phyloP scores from a whole-genome alignment of 345 rosid species.

The Nasturtium officinale region DNA sequence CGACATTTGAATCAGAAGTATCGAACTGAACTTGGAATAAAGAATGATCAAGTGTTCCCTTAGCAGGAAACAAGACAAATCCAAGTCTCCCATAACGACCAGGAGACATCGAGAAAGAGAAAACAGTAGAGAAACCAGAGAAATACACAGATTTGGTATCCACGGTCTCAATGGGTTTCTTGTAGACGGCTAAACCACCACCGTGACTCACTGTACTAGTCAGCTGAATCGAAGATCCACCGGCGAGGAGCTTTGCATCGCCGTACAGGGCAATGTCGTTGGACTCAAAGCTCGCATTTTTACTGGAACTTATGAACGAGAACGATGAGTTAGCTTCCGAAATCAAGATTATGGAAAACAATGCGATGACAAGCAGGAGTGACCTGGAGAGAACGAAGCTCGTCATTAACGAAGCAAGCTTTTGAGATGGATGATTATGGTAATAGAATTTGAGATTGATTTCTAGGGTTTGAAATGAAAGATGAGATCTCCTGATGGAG shows the following conservation, averaged over 20 bases:
- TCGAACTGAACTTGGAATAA: conserved; percentile 58
- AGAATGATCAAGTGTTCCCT: conserved; percentile 35
- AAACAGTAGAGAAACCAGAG: conserved; percentile 62
- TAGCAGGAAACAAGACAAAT: conserved; percentile 62
- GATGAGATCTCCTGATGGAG: conserved; percentile 30
- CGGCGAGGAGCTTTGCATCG: conserved; percentile 55
- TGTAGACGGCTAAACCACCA: conserved; percentile 62
- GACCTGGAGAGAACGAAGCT: conserved; percentile 38
- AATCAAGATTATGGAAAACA: conserved; percentile 43
- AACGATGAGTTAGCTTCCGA: conserved; percentile 54
- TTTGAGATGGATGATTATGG: conserved; percentile 47
- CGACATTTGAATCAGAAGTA: conserved; percentile 50
- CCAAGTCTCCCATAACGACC: conserved; percentile 63
- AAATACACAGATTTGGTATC: conserved; percentile 51
- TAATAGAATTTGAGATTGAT: conserved; percentile 58
- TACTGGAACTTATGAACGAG: conserved; percentile 51
- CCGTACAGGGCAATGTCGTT: conserved; percentile 59
- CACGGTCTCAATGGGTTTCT: conserved; percentile 65
- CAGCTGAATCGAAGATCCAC: conserved; percentile 63
- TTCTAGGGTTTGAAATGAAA: conserved; percentile 42
- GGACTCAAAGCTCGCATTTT: conserved; percentile 59
- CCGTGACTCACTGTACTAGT: conserved; percentile 51
- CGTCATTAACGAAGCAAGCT: conserved; percentile 54
- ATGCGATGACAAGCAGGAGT: conserved; percentile 39
- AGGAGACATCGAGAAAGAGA: conserved; percentile 63